Percentiles rank a stretch among this genome's conserved stretches.
Evolutionary conservation across 176 grass and related monocot species (phyloP).

Genomic region (Ensete ventricosum): DNA sequence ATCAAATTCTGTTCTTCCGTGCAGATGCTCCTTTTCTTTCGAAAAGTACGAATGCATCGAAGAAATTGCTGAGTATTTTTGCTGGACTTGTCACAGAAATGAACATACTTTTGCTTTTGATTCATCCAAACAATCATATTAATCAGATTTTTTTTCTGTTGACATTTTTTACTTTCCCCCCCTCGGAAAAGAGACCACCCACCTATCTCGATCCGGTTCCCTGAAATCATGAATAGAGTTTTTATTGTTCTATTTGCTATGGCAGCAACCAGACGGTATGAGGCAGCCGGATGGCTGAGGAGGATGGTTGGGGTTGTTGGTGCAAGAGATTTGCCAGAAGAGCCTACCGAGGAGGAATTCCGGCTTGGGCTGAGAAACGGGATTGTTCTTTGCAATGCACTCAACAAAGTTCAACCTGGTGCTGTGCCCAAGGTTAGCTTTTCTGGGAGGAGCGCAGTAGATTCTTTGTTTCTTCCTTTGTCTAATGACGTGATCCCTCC

Average conservation of each 20-base stretch:
- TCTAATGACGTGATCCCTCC: neutral
- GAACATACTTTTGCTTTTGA: too few relatives aligned
- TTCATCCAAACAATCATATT: too few relatives aligned
- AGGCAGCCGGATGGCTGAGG: constrained; percentile 74
- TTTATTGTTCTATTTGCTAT: constrained; percentile 20
- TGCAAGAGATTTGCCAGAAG: constrained; percentile 66
- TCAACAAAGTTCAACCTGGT: constrained; percentile 79
- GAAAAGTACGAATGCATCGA: too few relatives aligned
- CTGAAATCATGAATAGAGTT: too few relatives aligned
- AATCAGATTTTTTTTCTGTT: too few relatives aligned
- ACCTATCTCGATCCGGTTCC: too few relatives aligned
- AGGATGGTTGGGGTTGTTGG: constrained; percentile 56
- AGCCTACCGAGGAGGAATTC: constrained; percentile 86
- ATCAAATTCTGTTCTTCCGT: too few relatives aligned
- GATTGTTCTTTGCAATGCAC: constrained; percentile 81
- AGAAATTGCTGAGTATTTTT: too few relatives aligned
- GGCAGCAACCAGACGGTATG: constrained; percentile 70
- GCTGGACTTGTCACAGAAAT: too few relatives aligned
- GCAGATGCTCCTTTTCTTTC: too few relatives aligned
- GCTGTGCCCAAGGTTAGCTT: constrained; percentile 55
- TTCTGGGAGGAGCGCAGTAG: neutral
- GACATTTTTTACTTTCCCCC: too few relatives aligned
- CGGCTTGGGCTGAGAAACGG: constrained; percentile 75
- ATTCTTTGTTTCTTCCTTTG: neutral
- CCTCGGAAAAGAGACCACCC: too few relatives aligned